Evolutionary conservation across 2,329 filamentous ascomycete genomes (phyloP).

Genomic region (Venturia carpophila): DNA sequence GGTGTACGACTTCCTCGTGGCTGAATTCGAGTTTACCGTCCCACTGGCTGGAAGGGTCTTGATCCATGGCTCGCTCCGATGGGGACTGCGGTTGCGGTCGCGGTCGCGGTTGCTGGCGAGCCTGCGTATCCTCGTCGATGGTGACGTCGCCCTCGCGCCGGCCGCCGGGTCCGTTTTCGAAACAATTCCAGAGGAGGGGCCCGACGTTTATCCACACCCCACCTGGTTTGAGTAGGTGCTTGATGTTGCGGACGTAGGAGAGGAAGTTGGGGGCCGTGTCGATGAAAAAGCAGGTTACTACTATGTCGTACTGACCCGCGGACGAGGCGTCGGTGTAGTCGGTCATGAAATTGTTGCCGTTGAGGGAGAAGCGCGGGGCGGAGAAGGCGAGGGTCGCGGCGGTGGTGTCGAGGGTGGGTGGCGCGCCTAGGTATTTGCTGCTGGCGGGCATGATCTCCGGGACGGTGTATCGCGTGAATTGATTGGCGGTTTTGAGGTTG

Average conservation of each 20-base stretch:
- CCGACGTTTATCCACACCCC: conserved; percentile 18
- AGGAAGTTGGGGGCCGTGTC: conserved; percentile 17
- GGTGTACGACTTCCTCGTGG: conserved; percentile 73
- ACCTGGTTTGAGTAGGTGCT: neutral
- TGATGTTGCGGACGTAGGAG: conserved; percentile 14
- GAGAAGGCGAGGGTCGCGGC: conserved; percentile 60
- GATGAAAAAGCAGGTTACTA: conserved; percentile 19
- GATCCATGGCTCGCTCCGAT: conserved; percentile 47
- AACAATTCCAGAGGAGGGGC: conserved; percentile 78
- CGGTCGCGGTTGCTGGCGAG: neutral
- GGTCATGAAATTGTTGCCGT: conserved; percentile 67
- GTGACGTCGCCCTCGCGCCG: conserved; percentile 32
- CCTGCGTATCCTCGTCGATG: conserved; percentile 9
- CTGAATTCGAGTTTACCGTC: conserved; percentile 60
- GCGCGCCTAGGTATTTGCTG: neutral
- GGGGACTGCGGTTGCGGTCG: neutral
- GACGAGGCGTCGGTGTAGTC: conserved; percentile 80
- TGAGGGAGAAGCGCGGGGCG: conserved; percentile 55
- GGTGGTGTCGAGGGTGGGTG: conserved; percentile 71
- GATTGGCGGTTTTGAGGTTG: conserved; percentile 62
- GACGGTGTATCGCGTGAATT: conserved; percentile 63
- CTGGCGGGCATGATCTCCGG: conserved; percentile 58
- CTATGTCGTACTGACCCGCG: conserved; percentile 33
- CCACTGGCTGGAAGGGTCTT: conserved; percentile 61
- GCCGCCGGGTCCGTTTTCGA: conserved; percentile 59